These are phyloP conservation scores for Choricystis sp. DNA, from an alignment of 139 green algal species.

Conservation along the genomic window DNA sequence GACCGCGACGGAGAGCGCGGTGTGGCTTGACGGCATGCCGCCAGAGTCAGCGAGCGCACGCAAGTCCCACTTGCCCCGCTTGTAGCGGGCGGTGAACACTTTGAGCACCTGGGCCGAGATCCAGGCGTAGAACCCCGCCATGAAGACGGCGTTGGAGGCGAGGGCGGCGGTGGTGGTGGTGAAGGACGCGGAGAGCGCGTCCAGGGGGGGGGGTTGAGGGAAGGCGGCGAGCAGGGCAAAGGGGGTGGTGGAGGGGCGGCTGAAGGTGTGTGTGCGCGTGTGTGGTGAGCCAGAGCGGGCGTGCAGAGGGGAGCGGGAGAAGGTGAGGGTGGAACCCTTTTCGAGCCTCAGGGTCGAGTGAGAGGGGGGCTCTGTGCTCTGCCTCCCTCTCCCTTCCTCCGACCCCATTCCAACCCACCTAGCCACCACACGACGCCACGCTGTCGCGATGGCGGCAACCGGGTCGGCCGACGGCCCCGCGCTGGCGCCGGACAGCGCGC, in stretches of 20 bases:
- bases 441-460: no score
- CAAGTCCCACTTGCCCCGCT: conserved; percentile 65
- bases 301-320: no score
- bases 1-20: conserved; percentile 70
- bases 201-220: neutral
- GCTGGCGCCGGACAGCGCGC: no score
- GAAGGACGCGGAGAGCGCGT: neutral
- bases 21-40: conserved; percentile 97
- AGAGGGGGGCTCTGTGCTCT: no score
- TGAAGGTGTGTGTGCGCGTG: neutral
- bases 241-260: no score
- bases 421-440: no score
- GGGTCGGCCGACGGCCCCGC: no score
- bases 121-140: conserved; percentile 77
- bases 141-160: conserved; percentile 62
- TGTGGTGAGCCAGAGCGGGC: no score
- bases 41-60: conserved; percentile 67
- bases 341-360: no score
- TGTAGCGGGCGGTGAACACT: conserved; percentile 72
- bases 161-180: conserved; percentile 8
- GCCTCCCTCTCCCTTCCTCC: no score
- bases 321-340: no score
- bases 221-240: neutral
- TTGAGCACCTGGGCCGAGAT: conserved; percentile 72
- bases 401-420: no score